Conservation (phyloP, 2,329 filamentous ascomycete genomes). For the Fusarium penzigii region DNA sequence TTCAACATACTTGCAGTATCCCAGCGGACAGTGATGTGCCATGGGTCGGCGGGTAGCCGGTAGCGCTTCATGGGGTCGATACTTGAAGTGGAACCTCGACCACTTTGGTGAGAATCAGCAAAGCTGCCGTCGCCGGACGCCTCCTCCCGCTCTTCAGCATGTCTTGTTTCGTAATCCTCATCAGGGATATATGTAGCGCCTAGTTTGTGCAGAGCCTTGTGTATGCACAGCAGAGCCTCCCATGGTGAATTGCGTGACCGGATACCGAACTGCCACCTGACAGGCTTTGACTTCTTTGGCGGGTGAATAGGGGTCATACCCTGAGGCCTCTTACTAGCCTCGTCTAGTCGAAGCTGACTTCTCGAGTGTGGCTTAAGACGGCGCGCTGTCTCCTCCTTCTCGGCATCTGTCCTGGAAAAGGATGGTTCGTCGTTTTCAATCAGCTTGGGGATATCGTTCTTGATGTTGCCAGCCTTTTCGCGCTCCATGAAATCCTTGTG, state of each 20-base stretch:
- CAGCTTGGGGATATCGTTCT: conserved; percentile 43
- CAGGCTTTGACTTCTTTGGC: conserved; percentile 72
- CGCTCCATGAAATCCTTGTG: conserved; percentile 89
- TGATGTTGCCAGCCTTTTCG: conserved; percentile 54
- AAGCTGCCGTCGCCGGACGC: conserved; percentile 42
- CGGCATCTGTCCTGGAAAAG: conserved; percentile 62
- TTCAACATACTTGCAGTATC: conserved; percentile 74
- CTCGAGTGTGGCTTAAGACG: conserved; percentile 84
- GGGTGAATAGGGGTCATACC: conserved; percentile 64
- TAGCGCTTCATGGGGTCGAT: conserved; percentile 65
- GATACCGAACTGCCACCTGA: conserved; percentile 98
- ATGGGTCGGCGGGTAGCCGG: conserved; percentile 87
- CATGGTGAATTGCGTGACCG: conserved; percentile 90
- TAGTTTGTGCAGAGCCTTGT: conserved; percentile 84
- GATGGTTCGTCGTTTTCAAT: conserved; percentile 49
- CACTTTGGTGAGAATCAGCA: conserved; percentile 39
- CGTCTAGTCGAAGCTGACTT: conserved; percentile 69
- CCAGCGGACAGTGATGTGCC: conserved; percentile 92
- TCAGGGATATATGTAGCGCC: conserved; percentile 84
- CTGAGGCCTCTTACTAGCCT: conserved; percentile 58
- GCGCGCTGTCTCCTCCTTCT: conserved; percentile 79
- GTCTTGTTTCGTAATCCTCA: conserved; percentile 55
- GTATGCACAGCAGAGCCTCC: conserved; percentile 93
- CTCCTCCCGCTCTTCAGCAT: conserved; percentile 43
- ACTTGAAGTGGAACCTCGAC: conserved; percentile 39